Percentiles rank a stretch among this genome's conserved stretches.
Evolutionary conservation across 208 protist genomes (phyloP).

Genomic region (Acanthamoeba royreba): DNA sequence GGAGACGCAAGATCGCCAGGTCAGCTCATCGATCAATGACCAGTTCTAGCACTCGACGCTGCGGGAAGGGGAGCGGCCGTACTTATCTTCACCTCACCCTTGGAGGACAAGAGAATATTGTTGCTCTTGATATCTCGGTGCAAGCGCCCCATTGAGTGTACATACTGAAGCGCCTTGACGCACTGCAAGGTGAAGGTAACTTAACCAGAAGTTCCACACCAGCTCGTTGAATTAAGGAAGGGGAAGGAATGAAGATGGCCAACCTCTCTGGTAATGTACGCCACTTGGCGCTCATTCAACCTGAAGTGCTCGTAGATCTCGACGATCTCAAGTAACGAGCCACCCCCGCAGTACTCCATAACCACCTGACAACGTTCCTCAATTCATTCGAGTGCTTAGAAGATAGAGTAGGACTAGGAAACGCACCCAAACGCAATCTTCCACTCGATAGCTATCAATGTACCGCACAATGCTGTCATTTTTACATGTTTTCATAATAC

Average conservation of each 20-base stretch:
- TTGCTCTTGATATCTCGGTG: conserved; percentile 85
- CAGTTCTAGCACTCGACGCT: not conserved
- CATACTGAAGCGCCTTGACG: conserved; percentile 62
- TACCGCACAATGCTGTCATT: conserved; percentile 79
- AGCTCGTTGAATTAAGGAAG: not conserved
- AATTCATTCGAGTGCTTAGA: not conserved
- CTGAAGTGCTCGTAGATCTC: conserved; percentile 59
- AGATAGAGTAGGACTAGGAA: not conserved
- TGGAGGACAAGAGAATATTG: conserved; percentile 72
- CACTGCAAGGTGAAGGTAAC: not conserved
- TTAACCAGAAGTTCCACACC: not conserved
- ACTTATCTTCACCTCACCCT: conserved; percentile 62
- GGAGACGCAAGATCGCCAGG: not conserved
- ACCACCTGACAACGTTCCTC: conserved; percentile 72
- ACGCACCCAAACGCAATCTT: not conserved
- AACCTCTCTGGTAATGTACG: conserved; percentile 55
- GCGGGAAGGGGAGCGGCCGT: not conserved
- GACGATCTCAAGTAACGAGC: conserved; percentile 71
- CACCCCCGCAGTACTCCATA: conserved; percentile 73
- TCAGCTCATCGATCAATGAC: not conserved
- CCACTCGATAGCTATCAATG: conserved; percentile 68
- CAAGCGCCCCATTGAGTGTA: conserved; percentile 75
- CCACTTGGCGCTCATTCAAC: conserved; percentile 66
- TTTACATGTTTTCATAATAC: conserved; percentile 69
- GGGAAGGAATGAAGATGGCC: not conserved